Evolutionary conservation across 352 stramenopile species (phyloP).

Genomic region (Globisporangium nagaii): DNA sequence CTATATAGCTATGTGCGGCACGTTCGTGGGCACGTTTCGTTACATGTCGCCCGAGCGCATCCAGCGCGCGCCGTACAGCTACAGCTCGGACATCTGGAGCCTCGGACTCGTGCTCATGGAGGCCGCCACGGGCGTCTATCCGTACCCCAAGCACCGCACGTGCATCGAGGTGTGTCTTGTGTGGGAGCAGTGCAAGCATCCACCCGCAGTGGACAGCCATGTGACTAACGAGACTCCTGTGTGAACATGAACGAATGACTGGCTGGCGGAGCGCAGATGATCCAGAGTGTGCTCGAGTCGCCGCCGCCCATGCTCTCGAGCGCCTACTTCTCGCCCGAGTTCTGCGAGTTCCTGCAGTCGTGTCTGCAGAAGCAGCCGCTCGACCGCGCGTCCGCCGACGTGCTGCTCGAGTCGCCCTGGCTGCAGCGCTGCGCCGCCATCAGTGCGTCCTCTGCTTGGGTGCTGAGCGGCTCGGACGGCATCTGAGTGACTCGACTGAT

Average conservation of each 20-base stretch:
- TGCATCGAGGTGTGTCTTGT: conserved; percentile 51
- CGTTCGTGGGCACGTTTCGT: conserved; percentile 92
- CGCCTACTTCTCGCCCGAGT: conserved; percentile 66
- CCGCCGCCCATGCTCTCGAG: conserved; percentile 58
- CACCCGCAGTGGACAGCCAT: too few species aligned
- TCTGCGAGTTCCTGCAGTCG: conserved; percentile 59
- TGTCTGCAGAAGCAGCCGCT: conserved; percentile 67
- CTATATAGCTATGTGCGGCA: conserved; percentile 83
- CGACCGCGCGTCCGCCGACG: conserved; percentile 54
- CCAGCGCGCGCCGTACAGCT: conserved; percentile 84
- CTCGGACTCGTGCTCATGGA: conserved; percentile 92
- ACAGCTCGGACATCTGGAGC: conserved; percentile 91
- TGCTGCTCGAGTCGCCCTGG: conserved; percentile 68
- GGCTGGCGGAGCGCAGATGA: conserved; percentile 26
- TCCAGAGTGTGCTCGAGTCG: conserved; percentile 72
- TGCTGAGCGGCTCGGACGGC: not conserved
- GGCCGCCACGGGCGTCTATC: conserved; percentile 81
- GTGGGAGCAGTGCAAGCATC: too few species aligned
- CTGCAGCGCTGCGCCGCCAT: conserved; percentile 54
- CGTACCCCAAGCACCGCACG: conserved; percentile 80
- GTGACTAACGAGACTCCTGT: not conserved
- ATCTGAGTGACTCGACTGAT: too few species aligned
- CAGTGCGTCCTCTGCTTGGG: conserved; percentile 36
- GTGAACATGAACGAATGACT: not conserved
- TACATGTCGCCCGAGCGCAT: conserved; percentile 93